Conservation (phyloP, 371 early-diverging fungal species). For the Caulochytrium protostelioides region DNA sequence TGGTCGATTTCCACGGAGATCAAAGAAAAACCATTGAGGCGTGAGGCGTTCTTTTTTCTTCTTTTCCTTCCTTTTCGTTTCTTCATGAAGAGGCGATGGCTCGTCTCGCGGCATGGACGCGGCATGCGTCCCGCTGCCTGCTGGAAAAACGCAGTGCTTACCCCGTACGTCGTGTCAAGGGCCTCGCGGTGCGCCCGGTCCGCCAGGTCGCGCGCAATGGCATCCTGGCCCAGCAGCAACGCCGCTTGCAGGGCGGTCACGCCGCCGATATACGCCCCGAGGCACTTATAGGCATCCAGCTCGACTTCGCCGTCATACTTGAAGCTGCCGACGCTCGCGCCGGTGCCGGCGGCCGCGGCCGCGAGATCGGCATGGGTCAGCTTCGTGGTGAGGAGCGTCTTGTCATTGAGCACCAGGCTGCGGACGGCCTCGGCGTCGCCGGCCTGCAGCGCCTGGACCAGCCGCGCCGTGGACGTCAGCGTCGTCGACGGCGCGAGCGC, state of each 20-base stretch:
- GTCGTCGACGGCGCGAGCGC: no score
- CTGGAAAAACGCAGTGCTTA: conserved; percentile 1
- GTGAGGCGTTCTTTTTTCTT: no score
- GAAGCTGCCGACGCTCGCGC: conserved; percentile 4
- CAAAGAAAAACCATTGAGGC: background rate
- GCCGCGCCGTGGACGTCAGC: no score
- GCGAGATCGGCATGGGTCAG: conserved; percentile 8
- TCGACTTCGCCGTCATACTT: conserved; percentile 12
- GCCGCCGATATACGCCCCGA: conserved; percentile 23
- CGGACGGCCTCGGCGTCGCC: conserved; percentile 13
- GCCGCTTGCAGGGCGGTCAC: conserved; percentile 32
- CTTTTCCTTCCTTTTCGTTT: no score
- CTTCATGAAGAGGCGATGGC: background rate
- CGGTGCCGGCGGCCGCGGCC: no score
- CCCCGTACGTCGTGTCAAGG: conserved; percentile 22
- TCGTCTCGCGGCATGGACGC: background rate
- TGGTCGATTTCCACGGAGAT: background rate
- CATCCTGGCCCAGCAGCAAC: conserved; percentile 29
- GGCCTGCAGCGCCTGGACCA: conserved; percentile 12
- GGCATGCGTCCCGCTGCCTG: background rate
- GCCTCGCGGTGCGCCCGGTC: conserved; percentile 34
- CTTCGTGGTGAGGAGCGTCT: conserved; percentile 8
- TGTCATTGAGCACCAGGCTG: conserved; percentile 11
- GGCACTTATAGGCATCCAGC: conserved; percentile 21
- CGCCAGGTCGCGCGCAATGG: conserved; percentile 37